These are phyloP conservation scores for Fusarium hainanense DNA, from an alignment of 2,329 filamentous ascomycete species.

Conservation along the genomic window DNA sequence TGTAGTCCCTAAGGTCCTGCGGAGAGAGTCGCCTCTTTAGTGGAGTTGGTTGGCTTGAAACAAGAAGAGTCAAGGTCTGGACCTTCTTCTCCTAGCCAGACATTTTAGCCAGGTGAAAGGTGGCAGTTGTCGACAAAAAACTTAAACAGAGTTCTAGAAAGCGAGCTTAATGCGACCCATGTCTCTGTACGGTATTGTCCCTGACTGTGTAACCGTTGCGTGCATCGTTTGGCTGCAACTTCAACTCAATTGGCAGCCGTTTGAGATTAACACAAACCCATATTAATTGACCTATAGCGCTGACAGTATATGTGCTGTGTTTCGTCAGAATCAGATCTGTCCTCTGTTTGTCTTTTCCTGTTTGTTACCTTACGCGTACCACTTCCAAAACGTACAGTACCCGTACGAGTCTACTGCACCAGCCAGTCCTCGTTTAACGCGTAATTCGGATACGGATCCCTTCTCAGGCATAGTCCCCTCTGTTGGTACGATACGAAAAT, in stretches of 20 bases:
- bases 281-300: neutral
- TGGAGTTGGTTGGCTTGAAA: conserved; percentile 2
- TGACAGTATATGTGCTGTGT: neutral
- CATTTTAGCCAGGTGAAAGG: neutral
- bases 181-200: neutral
- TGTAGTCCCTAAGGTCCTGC: neutral
- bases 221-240: neutral
- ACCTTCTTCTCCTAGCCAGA: neutral
- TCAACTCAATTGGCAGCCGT: neutral
- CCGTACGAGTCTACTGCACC: neutral
- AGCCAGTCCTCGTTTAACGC: conserved; percentile 3
- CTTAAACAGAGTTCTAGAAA: conserved; percentile 12
- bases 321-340: neutral
- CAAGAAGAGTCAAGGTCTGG: neutral
- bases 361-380: conserved; percentile 12
- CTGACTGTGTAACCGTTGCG: neutral
- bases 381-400: neutral
- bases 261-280: neutral
- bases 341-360: neutral
- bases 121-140: neutral
- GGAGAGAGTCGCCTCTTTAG: conserved; percentile 7
- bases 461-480: conserved; percentile 4
- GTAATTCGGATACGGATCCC: conserved; percentile 22
- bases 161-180: conserved; percentile 24
- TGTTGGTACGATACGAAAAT: conserved; percentile 26